These are phyloP conservation scores for Cryptosporidium canis DNA, from an alignment of 169 alveolate genomes.

Conservation along the genomic window DNA sequence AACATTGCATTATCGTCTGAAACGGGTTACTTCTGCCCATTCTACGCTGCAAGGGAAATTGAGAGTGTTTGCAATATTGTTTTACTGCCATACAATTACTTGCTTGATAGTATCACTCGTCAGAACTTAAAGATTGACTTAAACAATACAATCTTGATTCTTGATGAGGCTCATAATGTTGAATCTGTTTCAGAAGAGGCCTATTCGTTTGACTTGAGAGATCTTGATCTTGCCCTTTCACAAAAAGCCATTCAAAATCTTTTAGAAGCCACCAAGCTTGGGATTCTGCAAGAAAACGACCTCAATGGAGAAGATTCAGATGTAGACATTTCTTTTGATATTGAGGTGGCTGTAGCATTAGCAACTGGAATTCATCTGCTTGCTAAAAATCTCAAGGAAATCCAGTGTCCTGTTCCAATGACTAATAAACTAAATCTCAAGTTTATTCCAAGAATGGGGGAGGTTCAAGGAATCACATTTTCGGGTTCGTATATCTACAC, in stretches of 20 bases:
- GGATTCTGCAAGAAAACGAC: constrained; percentile 23
- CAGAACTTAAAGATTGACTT: constrained; percentile 83
- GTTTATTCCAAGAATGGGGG: constrained; percentile 10
- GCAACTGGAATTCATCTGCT: constrained; percentile 58
- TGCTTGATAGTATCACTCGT: constrained; percentile 85
- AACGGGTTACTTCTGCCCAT: constrained; percentile 87
- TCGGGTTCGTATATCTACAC: constrained; percentile 54
- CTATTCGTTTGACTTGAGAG: constrained; percentile 80
- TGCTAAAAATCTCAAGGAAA: constrained; percentile 16
- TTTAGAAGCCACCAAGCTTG: constrained; percentile 52
- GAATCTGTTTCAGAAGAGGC: constrained; percentile 89
- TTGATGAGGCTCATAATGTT: constrained; percentile 96
- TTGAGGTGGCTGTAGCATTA: constrained; percentile 46
- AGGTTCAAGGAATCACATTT: constrained; percentile 28
- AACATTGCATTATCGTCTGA: constrained; percentile 79
- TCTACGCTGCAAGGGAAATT: constrained; percentile 86
- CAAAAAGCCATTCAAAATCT: constrained; percentile 74
- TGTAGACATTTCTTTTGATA: constrained; percentile 59
- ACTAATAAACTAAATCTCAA: neutral
- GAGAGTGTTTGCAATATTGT: constrained; percentile 87
- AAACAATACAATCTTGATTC: constrained; percentile 85
- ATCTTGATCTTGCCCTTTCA: constrained; percentile 77
- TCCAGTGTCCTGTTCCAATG: constrained; percentile 20
- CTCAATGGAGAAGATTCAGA: constrained; percentile 19
- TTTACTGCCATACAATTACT: constrained; percentile 91